These are phyloP conservation scores for Ogataea siamensis DNA, from an alignment of 805 yeast genomes.

Conservation along the genomic window DNA sequence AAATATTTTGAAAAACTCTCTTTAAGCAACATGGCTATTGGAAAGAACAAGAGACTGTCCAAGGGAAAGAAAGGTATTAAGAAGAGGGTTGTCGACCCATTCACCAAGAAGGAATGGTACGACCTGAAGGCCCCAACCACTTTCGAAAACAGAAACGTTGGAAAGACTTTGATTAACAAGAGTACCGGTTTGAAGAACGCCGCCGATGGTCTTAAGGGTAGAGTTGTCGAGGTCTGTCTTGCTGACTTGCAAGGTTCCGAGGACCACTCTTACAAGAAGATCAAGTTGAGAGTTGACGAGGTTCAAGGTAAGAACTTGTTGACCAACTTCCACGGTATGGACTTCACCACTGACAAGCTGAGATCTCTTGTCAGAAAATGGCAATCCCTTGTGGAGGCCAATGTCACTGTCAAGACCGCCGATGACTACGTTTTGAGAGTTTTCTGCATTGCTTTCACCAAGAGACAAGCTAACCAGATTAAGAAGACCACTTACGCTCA, in stretches of 20 bases:
- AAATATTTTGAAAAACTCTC: slow-evolving; percentile 13
- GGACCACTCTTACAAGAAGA: slow-evolving; percentile 97
- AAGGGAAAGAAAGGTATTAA: slow-evolving; percentile 95
- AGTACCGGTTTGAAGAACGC: slow-evolving; percentile 98
- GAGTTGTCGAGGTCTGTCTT: slow-evolving; percentile 91
- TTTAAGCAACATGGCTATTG: slow-evolving; percentile 52
- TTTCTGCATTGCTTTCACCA: slow-evolving; percentile 98
- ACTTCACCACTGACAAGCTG: slow-evolving; percentile 96
- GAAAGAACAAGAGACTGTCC: slow-evolving; percentile 74
- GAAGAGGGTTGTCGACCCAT: slow-evolving; percentile 99
- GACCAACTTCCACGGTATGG: slow-evolving; percentile 99
- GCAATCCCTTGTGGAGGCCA: slow-evolving; percentile 98
- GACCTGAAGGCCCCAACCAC: slow-evolving; percentile 98
- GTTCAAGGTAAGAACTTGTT: slow-evolving; percentile 98
- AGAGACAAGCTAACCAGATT: slow-evolving; percentile 94
- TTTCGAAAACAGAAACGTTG: slow-evolving; percentile 97
- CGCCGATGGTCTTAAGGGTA: slow-evolving; percentile 97
- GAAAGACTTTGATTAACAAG: slow-evolving; percentile 98
- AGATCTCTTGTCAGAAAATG: slow-evolving; percentile 98
- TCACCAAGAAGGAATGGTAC: slow-evolving; percentile 99
- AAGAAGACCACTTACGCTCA: slow-evolving; percentile 98
- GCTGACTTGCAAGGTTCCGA: slow-evolving; percentile 99
- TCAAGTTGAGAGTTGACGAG: slow-evolving; percentile 97
- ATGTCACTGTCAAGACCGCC: slow-evolving; percentile 96
- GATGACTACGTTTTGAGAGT: slow-evolving; percentile 97